Base-by-base conservation (phyloP, 306 rosid genomes). In the Coriaria nepalensis region DNA sequence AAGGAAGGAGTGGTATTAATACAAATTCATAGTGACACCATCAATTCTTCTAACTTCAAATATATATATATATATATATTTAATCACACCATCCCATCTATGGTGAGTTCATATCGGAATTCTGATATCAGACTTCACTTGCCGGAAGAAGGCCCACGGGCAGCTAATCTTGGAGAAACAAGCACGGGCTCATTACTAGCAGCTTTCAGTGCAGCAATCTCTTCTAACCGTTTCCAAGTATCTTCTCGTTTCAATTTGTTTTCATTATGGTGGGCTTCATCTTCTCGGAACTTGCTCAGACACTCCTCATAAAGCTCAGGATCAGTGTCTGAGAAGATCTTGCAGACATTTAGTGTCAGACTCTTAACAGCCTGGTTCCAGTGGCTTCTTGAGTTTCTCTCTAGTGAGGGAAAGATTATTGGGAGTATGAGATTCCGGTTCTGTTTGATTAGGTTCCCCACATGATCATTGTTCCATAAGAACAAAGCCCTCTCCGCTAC, bases 281-380 rank as follows among this genome's bases (percentile, higher is more conserved):
- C 78, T 73, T 90, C 94, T 60, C 73, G 71, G 61, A 81, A 78
- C 43, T 73, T 81, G 65, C 47, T 64, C 79, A 74, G 51, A 68
- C 94, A 90, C 62, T 84, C 93, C 57, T 90, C 80, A 2, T 68
- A 79, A 59, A 90, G 83, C 60, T 74, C 87, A 4, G 82, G 82
- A 46, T 90, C 95, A 0, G 44, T 53, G 47, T 90, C 95, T 0
- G 72, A 73, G 58, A 90, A 85, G 56, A 85, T 81, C 82, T 85
- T 90, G 50, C 92, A 73, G 15, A 90, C 94, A 10, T 90, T 90
- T 45, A 68, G 47, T 6, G 98, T 90, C 64, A 90, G 67, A 74
- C 78, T 90, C 68, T 83, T 90, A 45, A 90, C 98, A 0, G 98
- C 95, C 68, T 71, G 87, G 73, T 82, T 85, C 98, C 98, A 90